These are phyloP conservation scores for Cicer chorassanicum DNA, from an alignment of 306 rosid species.

Conservation along the genomic window DNA sequence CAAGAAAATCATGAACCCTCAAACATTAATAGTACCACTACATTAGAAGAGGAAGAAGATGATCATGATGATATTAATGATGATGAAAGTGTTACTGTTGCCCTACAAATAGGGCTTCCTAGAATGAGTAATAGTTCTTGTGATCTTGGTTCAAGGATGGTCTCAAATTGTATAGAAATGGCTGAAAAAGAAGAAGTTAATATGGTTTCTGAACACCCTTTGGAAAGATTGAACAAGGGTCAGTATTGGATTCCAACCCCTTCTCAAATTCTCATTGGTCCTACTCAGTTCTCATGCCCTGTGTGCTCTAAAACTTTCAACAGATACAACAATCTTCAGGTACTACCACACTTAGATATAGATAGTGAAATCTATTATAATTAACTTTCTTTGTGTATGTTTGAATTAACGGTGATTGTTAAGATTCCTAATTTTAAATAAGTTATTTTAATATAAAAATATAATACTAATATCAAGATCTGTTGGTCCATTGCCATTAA, in stretches of 20 bases:
- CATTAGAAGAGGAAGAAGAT: slow-evolving; percentile 24
- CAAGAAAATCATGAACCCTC: slow-evolving; percentile 43
- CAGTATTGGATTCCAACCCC: slow-evolving; percentile 91
- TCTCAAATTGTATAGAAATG: slow-evolving; percentile 40
- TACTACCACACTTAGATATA: slow-evolving; percentile 44
- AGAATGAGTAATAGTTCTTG: slow-evolving; percentile 45
- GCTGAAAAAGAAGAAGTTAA: slow-evolving; percentile 36
- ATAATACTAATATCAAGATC: too few species aligned
- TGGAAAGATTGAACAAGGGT: slow-evolving; percentile 55
- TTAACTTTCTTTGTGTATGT: too few species aligned
- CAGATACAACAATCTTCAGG: slow-evolving; percentile 94
- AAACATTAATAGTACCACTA: background rate
- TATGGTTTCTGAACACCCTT: slow-evolving; percentile 48
- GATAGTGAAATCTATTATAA: background rate
- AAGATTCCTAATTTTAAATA: too few species aligned
- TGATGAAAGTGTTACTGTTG: slow-evolving; percentile 49
- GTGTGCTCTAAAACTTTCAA: slow-evolving; percentile 84
- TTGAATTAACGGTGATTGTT: too few species aligned
- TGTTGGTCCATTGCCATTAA: too few species aligned
- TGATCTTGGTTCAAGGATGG: slow-evolving; percentile 44
- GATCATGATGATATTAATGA: background rate
- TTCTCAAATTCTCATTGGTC: slow-evolving; percentile 86
- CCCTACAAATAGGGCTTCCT: slow-evolving; percentile 73
- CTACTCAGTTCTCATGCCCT: slow-evolving; percentile 80
- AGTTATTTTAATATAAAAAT: too few species aligned